phyloP scores from a whole-genome alignment of 805 yeast species.

The Candida verbasci region DNA sequence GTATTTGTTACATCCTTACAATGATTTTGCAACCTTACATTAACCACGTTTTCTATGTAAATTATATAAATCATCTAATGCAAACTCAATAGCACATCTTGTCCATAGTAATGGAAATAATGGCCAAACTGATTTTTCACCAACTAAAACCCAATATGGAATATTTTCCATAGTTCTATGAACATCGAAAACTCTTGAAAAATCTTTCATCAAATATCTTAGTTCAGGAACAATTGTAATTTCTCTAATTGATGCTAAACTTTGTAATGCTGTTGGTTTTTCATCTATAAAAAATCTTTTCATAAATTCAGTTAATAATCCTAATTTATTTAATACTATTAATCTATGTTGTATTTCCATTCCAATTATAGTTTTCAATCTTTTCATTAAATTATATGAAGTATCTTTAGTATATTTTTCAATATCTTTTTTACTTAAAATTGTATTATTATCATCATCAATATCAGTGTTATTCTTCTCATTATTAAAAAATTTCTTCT shows the following conservation, averaged over 20 bases:
- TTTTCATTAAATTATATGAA: conserved; percentile 27
- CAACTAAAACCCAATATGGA: conserved; percentile 85
- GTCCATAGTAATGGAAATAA: conserved; percentile 79
- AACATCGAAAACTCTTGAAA: conserved; percentile 75
- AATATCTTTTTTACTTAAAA: conserved; percentile 9
- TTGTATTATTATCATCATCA: conserved; percentile 16
- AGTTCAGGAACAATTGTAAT: conserved; percentile 88
- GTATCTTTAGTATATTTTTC: conserved; percentile 31
- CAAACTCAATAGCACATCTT: conserved; percentile 85
- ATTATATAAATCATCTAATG: conserved; percentile 70
- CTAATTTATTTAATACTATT: conserved; percentile 72
- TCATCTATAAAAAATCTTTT: conserved; percentile 85
- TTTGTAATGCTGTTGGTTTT: conserved; percentile 63
- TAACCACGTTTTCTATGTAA: conserved; percentile 29
- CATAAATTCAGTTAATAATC: conserved; percentile 63
- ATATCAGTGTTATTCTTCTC: conserved; percentile 30
- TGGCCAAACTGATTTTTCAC: conserved; percentile 94
- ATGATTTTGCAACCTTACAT: too few relatives aligned
- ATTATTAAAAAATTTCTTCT: conserved; percentile 6
- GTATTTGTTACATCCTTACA: too few relatives aligned
- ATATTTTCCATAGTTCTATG: conserved; percentile 67
- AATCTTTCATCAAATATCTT: conserved; percentile 61
- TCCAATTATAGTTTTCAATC: conserved; percentile 52
- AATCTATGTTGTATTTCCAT: conserved; percentile 84
- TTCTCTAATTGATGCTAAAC: conserved; percentile 60